These are phyloP conservation scores for Thalassiosira oceanica DNA, from an alignment of 352 stramenopile genomes.

Conservation along the genomic window DNA sequence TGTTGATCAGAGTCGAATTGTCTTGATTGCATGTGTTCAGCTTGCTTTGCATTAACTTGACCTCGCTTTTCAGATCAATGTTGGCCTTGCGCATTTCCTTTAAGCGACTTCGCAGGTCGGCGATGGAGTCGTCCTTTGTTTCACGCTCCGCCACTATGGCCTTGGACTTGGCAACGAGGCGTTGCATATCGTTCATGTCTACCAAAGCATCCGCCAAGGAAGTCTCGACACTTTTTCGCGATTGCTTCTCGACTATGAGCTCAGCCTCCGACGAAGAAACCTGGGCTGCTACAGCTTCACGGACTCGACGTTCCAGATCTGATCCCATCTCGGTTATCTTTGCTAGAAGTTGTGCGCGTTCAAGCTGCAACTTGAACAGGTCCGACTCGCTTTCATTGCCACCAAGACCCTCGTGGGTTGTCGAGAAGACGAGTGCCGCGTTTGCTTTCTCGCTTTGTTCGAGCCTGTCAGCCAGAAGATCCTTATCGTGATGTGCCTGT, in stretches of 20 bases:
- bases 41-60: constrained; percentile 34
- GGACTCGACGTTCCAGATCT: constrained; percentile 58
- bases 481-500: constrained; percentile 64
- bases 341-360: constrained; percentile 73
- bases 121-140: constrained; percentile 9
- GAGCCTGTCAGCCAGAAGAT: constrained; percentile 61
- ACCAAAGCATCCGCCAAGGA: constrained; percentile 38
- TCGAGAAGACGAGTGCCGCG: constrained; percentile 58
- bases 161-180: constrained; percentile 3
- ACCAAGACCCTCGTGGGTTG: constrained; percentile 33
- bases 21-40: constrained; percentile 26
- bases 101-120: constrained; percentile 29
- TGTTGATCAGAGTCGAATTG: constrained; percentile 36
- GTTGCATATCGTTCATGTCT: constrained; percentile 30
- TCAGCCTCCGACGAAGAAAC: constrained; percentile 65
- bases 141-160: constrained; percentile 7
- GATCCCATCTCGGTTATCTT: constrained; percentile 59
- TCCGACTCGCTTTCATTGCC: constrained; percentile 46
- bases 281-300: constrained; percentile 59
- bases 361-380: constrained; percentile 58
- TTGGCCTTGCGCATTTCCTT: constrained; percentile 22
- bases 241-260: constrained; percentile 71
- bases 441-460: constrained; percentile 72
- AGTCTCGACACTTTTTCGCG: constrained; percentile 56
- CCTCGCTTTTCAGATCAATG: constrained; percentile 49